Percentiles rank a stretch among this genome's conserved stretches.
Evolutionary conservation across 805 yeast species (phyloP).

Genomic region (Candida endomychidarum): DNA sequence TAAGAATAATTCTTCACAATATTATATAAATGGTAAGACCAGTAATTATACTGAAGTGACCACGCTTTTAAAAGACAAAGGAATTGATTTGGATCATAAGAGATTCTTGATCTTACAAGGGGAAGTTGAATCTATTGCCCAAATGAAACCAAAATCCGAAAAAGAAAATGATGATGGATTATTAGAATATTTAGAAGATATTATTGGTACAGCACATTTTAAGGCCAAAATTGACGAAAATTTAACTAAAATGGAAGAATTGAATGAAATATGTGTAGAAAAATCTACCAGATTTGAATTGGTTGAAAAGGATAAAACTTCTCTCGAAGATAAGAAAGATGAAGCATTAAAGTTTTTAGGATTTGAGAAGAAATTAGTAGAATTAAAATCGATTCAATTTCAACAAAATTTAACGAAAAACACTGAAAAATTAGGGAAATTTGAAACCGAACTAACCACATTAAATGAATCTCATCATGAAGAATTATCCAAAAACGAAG

Average conservation of each 20-base stretch:
- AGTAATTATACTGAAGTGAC: slow-evolving; percentile 83
- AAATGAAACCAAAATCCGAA: slow-evolving; percentile 98
- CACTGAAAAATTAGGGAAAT: slow-evolving; percentile 37
- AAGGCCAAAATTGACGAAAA: slow-evolving; percentile 72
- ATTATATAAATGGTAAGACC: slow-evolving; percentile 66
- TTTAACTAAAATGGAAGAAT: slow-evolving; percentile 58
- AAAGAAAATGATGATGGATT: slow-evolving; percentile 89
- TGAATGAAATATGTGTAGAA: slow-evolving; percentile 78
- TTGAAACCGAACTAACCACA: slow-evolving; percentile 29
- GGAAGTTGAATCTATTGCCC: slow-evolving; percentile 97
- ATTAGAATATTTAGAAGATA: slow-evolving; percentile 91
- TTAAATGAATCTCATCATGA: slow-evolving; percentile 37
- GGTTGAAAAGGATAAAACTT: slow-evolving; percentile 72
- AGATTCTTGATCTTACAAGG: slow-evolving; percentile 94
- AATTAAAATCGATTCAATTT: slow-evolving; percentile 52
- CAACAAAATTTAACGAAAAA: slow-evolving; percentile 52
- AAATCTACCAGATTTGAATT: slow-evolving; percentile 77
- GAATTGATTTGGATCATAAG: slow-evolving; percentile 93
- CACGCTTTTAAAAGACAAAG: slow-evolving; percentile 66
- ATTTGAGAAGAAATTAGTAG: slow-evolving; percentile 59
- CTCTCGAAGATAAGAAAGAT: slow-evolving; percentile 63
- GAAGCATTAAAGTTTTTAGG: slow-evolving; percentile 66
- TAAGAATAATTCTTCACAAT: slow-evolving; percentile 73
- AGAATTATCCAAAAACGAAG: slow-evolving; percentile 26
- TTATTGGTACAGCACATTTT: slow-evolving; percentile 89